A percentile compares a stretch with the other conserved stretches of the same genome.
phyloP scores from a whole-genome alignment of 2,329 filamentous ascomycete species.

The Cladophialophora carrionii region DNA sequence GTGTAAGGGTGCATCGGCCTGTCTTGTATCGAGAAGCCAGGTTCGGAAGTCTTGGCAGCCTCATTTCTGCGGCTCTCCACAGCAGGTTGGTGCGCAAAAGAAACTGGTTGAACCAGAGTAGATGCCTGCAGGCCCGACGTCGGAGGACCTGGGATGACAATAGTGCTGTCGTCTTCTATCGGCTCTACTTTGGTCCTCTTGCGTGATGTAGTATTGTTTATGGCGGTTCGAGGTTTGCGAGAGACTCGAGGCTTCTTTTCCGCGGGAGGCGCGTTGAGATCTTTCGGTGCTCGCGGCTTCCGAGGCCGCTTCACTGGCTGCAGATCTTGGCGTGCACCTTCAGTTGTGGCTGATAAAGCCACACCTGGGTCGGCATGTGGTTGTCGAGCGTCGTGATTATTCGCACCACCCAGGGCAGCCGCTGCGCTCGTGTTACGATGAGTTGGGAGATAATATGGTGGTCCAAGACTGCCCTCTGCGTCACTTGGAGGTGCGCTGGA shows the following conservation, averaged over 20 bases:
- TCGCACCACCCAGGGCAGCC: constrained; percentile 28
- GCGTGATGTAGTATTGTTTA: constrained; percentile 48
- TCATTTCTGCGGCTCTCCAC: constrained; percentile 15
- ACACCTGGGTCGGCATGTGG: constrained; percentile 19
- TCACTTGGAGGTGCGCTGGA: constrained; percentile 38
- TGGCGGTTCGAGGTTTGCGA: constrained; percentile 35
- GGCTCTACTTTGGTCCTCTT: constrained; percentile 53
- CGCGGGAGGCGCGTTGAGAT: constrained; percentile 34
- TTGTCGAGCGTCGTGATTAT: constrained; percentile 27
- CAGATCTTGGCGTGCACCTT: constrained; percentile 40
- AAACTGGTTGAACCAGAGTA: constrained; percentile 33
- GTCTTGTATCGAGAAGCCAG: constrained; percentile 46
- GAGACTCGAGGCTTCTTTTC: constrained; percentile 40
- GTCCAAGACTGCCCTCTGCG: constrained; percentile 31
- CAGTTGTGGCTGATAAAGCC: constrained; percentile 34
- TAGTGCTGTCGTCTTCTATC: constrained; percentile 19
- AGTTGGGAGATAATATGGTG: constrained; percentile 17
- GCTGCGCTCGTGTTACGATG: constrained; percentile 22
- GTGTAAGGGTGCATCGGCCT: constrained; percentile 31
- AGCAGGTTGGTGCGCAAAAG: constrained; percentile 22
- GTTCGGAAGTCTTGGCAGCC: constrained; percentile 43
- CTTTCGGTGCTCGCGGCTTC: constrained; percentile 46
- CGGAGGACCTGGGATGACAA: constrained; percentile 24
- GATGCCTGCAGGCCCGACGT: constrained; percentile 31
- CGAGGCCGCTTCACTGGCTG: constrained; percentile 36